phyloP scores from a whole-genome alignment of 495 filamentous ascomycete species.

The Penicillium chermesinum region DNA sequence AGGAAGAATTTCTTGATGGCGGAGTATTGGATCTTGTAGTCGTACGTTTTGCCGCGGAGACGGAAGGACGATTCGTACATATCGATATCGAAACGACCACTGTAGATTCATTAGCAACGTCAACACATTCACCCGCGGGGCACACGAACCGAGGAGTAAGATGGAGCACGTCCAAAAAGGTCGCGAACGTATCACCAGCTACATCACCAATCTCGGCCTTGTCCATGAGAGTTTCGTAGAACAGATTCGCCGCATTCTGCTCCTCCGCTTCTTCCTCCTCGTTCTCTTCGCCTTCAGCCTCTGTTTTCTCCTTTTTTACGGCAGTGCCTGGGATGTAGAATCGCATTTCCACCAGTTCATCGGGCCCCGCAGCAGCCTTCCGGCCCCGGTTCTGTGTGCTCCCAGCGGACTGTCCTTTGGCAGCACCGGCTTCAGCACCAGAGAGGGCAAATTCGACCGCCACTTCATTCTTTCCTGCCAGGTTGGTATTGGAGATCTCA shows the following conservation, averaged over 20 bases:
- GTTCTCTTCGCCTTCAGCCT: conserved; percentile 65
- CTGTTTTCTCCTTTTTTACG: conserved; percentile 73
- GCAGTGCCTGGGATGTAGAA: conserved; percentile 97
- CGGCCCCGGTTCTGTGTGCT: conserved; percentile 75
- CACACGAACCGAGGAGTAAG: conserved; percentile 88
- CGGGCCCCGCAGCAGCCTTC: conserved; percentile 80
- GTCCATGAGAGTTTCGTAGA: conserved; percentile 96
- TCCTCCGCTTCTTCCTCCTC: conserved; percentile 74
- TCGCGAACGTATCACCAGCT: conserved; percentile 93
- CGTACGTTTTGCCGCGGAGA: conserved; percentile 97
- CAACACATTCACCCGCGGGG: too few species aligned
- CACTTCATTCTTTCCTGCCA: conserved; percentile 97
- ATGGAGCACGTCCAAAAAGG: conserved; percentile 94
- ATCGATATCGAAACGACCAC: conserved; percentile 99
- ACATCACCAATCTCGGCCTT: conserved; percentile 99
- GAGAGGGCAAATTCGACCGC: conserved; percentile 81
- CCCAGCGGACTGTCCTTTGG: conserved; percentile 65
- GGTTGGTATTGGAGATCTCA: conserved; percentile 95
- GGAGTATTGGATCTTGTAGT: conserved; percentile 99
- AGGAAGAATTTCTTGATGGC: conserved; percentile 98
- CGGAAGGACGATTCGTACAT: conserved; percentile 99
- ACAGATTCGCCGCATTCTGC: conserved; percentile 88
- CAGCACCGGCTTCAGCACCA: conserved; percentile 62
- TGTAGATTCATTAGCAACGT: conserved; percentile 38
- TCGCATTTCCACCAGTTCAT: conserved; percentile 96